Evolutionary conservation across 2,329 filamentous ascomycete genomes (phyloP), one percentile per base, ranked within the genome.

Genomic region (Byssothecium circinans): DNA sequence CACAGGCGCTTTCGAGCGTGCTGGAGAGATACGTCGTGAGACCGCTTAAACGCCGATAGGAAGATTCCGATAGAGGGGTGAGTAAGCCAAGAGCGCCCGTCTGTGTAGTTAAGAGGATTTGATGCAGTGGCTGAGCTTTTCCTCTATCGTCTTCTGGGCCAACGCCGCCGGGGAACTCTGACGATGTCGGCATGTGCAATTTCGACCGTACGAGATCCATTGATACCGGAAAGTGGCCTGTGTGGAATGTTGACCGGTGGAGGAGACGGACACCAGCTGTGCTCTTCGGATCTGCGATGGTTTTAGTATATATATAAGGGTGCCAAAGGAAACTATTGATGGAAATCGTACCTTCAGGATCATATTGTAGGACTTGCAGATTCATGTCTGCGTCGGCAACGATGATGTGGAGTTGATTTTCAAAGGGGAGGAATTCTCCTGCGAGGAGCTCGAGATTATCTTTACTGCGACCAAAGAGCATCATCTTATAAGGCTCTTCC

Each of bases 401-500:
- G 33, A 96, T 77, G 55, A 99, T 86, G 64, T 86, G 89, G 11
- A 99, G 76, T 49, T 91, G 85, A 46, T 88, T 85, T 7, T 89
- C 89, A 60, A 92, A 87, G 0, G 94, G 94, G 7, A 99, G 74
- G 62, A 99, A 92, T 49, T 97, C 92, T 1, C 89, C 89, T 5
- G 86, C 82, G 27, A 95, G 72, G 17, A 95, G 83, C 62, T 94
- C 88, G 60, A 96, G 77, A 35, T 82, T 83, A 17, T 88, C 86
- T 32, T 86, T 81, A 60, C 87, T 89, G 73, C 96, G 96, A 34
- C 91, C 91, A 57, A 97, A 91, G 3, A 96, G 80, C 53, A 91
- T 87, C 84, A 99, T 91, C 58, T 88, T 91, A 69, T 97, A 99
- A 1, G 94, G 94, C 64, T 97, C 94, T 73, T 99, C 92, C 74